phyloP scores from a whole-genome alignment of 305 asterid species.

The Ajuga reptans region DNA sequence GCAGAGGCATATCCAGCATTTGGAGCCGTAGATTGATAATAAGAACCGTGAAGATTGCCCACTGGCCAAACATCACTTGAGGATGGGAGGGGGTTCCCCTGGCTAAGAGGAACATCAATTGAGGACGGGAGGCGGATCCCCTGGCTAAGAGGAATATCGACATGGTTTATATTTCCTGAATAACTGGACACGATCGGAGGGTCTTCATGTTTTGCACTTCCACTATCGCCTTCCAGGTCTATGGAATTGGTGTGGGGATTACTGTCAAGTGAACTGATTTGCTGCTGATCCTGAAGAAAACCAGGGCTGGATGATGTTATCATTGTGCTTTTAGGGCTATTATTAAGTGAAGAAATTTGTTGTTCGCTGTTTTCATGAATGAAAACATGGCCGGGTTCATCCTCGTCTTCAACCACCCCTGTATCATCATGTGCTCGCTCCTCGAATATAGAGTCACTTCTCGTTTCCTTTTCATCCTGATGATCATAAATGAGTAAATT shows the following conservation, averaged over 20 bases:
- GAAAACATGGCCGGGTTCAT: slow-evolving; percentile 26
- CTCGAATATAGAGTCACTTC: slow-evolving; percentile 24
- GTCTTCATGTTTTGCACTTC: slow-evolving; percentile 37
- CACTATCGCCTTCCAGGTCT: slow-evolving; percentile 35
- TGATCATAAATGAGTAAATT: slow-evolving; percentile 10
- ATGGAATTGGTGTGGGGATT: slow-evolving; percentile 35
- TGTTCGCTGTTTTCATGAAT: slow-evolving; percentile 28
- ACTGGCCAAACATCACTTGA: slow-evolving; percentile 57
- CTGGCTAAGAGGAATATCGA: slow-evolving; percentile 38
- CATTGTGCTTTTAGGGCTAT: slow-evolving; percentile 29
- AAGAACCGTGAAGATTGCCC: slow-evolving; percentile 43
- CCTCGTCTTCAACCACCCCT: slow-evolving; percentile 24
- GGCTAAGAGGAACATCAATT: slow-evolving; percentile 37
- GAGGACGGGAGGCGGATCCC: slow-evolving; percentile 33
- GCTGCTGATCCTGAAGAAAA: slow-evolving; percentile 34
- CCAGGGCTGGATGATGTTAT: slow-evolving; percentile 33
- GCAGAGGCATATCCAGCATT: slow-evolving; percentile 46
- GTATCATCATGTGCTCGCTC: slow-evolving; percentile 20
- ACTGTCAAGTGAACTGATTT: slow-evolving; percentile 31
- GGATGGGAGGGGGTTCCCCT: slow-evolving; percentile 33
- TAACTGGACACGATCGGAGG: slow-evolving; percentile 38
- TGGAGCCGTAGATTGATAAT: slow-evolving; percentile 38
- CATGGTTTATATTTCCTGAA: slow-evolving; percentile 36
- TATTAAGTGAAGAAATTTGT: slow-evolving; percentile 31
- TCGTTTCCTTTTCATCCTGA: slow-evolving; percentile 43